These are phyloP conservation scores for Metarhizium guizhouense DNA, from an alignment of 2,329 filamentous ascomycete species.

Conservation along the genomic window DNA sequence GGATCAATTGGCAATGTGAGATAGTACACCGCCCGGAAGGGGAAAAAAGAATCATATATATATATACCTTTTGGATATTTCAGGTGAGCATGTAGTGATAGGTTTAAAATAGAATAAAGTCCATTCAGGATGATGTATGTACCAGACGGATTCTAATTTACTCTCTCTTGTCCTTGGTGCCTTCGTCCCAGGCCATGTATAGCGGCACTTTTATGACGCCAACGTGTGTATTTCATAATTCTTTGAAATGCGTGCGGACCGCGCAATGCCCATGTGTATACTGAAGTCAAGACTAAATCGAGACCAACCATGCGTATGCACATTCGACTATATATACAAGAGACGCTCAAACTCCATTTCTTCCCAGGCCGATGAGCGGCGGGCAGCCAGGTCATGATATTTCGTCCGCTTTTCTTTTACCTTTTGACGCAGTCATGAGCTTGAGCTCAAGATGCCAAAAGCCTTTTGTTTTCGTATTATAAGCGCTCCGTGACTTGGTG, in stretches of 20 bases:
- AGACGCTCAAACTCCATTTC: background rate
- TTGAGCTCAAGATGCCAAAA: conserved; percentile 54
- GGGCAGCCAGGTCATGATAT: conserved; percentile 13
- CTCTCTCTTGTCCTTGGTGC: background rate
- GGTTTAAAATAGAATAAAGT: background rate
- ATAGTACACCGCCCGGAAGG: too few species aligned
- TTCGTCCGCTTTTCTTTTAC: conserved; percentile 28
- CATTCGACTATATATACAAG: background rate
- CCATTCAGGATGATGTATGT: background rate
- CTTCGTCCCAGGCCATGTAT: background rate
- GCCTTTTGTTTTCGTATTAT: conserved; percentile 39
- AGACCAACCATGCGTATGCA: background rate
- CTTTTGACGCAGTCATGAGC: conserved; percentile 48
- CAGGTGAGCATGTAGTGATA: background rate
- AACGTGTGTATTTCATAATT: too few species aligned
- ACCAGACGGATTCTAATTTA: background rate
- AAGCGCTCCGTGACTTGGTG: conserved; percentile 30
- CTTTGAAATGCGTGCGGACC: too few species aligned
- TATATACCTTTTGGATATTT: background rate
- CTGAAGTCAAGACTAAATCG: too few species aligned
- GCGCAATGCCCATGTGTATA: too few species aligned
- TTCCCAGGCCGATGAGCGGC: background rate
- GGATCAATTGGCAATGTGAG: background rate
- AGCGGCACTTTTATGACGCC: background rate
- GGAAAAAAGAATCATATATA: background rate